Percentiles rank a stretch among this genome's conserved stretches.
Evolutionary conservation across 257 asterid genomes (phyloP).

Genomic region (Buddleja alternifolia): DNA sequence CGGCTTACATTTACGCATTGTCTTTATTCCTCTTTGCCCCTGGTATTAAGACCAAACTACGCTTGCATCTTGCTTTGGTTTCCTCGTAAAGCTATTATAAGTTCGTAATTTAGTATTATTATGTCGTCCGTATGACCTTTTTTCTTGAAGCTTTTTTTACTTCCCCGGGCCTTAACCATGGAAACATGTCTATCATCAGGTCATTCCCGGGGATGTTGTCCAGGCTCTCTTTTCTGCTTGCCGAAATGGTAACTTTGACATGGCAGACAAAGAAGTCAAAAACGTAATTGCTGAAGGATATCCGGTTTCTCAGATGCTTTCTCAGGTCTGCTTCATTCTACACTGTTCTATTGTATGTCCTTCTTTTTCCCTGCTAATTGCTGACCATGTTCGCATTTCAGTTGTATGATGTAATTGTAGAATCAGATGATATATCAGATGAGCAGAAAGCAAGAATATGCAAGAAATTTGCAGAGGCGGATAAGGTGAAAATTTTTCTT

Average conservation of each 20-base stretch:
- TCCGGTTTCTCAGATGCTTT: conserved; percentile 89
- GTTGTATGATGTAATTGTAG: conserved; percentile 74
- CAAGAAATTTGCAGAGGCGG: conserved; percentile 91
- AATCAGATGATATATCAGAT: conserved; percentile 70
- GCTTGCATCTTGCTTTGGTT: too few species aligned
- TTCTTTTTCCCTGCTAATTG: conserved; percentile 14
- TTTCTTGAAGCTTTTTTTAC: not conserved
- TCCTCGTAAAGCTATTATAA: not conserved
- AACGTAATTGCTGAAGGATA: conserved; percentile 91
- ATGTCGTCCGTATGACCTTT: not conserved
- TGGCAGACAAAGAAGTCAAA: conserved; percentile 82
- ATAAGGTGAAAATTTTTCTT: conserved; percentile 66
- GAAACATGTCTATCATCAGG: conserved; percentile 49
- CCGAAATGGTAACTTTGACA: conserved; percentile 78
- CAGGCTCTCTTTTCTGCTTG: conserved; percentile 73
- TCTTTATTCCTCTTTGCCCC: not conserved
- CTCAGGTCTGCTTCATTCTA: conserved; percentile 60
- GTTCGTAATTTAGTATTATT: not conserved
- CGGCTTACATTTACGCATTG: not conserved
- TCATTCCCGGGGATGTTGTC: conserved; percentile 70
- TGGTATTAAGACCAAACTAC: conserved; percentile 1
- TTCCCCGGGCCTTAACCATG: conserved; percentile 15
- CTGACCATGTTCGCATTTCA: conserved; percentile 51
- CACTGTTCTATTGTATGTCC: not conserved
- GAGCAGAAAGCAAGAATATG: conserved; percentile 88